phyloP scores from a whole-genome alignment of 2,329 filamentous ascomycete species.

The Herpomyces periplanetae region DNA sequence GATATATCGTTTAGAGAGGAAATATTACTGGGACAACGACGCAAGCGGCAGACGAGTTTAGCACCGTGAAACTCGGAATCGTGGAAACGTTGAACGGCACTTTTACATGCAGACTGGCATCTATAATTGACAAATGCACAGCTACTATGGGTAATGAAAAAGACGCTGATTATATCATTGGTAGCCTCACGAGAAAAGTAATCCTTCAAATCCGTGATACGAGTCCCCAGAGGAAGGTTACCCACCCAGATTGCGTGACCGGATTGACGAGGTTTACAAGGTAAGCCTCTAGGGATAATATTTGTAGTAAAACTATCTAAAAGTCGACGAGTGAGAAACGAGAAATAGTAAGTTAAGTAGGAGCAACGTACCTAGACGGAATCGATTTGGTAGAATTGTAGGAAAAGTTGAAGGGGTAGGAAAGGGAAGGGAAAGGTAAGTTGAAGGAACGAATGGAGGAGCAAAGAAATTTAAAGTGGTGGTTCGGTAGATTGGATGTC shows the following conservation, averaged over 20 bases:
- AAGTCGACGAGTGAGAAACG: too few relatives aligned
- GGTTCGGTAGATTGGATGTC: too few relatives aligned
- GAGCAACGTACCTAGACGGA: too few relatives aligned
- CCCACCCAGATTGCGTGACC: conserved; percentile 87
- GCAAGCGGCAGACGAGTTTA: conserved; percentile 42
- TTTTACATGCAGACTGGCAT: conserved; percentile 29
- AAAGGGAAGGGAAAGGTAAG: too few relatives aligned
- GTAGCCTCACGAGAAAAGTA: conserved; percentile 47
- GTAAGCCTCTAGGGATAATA: conserved; percentile 20
- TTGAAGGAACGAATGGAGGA: too few relatives aligned
- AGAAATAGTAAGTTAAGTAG: too few relatives aligned
- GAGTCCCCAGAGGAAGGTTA: conserved; percentile 50
- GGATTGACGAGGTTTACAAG: conserved; percentile 22
- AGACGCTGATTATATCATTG: conserved; percentile 43
- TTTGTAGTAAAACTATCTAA: too few relatives aligned
- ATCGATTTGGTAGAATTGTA: too few relatives aligned
- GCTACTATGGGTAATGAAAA: conserved; percentile 83
- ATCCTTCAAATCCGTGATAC: conserved; percentile 46
- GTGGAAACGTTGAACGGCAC: conserved; percentile 47
- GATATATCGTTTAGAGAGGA: too few relatives aligned
- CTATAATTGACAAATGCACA: conserved; percentile 89
- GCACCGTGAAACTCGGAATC: conserved; percentile 64
- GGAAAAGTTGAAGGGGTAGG: too few relatives aligned
- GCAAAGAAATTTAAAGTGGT: too few relatives aligned
- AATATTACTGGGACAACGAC: too few relatives aligned